phyloP scores from a whole-genome alignment of 2,329 filamentous ascomycete genomes.

The Cordyceps cicadae region DNA sequence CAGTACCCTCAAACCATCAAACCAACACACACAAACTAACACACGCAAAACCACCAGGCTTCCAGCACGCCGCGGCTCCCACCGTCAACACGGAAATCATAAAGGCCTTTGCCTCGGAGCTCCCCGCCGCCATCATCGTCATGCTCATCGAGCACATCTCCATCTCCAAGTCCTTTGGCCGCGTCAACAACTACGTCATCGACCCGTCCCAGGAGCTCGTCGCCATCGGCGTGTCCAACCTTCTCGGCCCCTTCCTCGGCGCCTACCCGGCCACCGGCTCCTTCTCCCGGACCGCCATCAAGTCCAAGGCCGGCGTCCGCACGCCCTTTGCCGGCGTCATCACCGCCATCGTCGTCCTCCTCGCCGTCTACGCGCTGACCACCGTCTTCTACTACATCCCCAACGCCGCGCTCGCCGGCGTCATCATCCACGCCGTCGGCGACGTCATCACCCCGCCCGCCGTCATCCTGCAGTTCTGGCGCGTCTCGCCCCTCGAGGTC shows the following conservation, averaged over 20 bases:
- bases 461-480: conserved; percentile 91
- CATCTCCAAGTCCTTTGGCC: conserved; percentile 92
- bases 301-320: conserved; percentile 90
- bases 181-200: conserved; percentile 93
- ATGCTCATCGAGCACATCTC: conserved; percentile 94
- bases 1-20: not conserved
- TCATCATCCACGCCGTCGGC: conserved; percentile 93
- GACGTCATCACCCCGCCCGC: conserved; percentile 88
- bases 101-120: conserved; percentile 56
- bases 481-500: conserved; percentile 81
- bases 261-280: conserved; percentile 90
- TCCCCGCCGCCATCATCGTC: conserved; percentile 87
- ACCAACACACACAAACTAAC: not conserved
- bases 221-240: conserved; percentile 82
- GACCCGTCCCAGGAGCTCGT: conserved; percentile 94
- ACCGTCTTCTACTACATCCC: conserved; percentile 93
- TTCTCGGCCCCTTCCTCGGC: conserved; percentile 85
- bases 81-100: conserved; percentile 59
- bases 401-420: conserved; percentile 66
- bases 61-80: conserved; percentile 70
- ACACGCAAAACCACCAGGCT: conserved; percentile 42
- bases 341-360: conserved; percentile 73
- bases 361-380: conserved; percentile 83
- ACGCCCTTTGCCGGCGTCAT: conserved; percentile 87
- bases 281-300: conserved; percentile 93